phyloP scores from a whole-genome alignment of 768 basidiomycete species.

The Pleurotus tuber-regium region DNA sequence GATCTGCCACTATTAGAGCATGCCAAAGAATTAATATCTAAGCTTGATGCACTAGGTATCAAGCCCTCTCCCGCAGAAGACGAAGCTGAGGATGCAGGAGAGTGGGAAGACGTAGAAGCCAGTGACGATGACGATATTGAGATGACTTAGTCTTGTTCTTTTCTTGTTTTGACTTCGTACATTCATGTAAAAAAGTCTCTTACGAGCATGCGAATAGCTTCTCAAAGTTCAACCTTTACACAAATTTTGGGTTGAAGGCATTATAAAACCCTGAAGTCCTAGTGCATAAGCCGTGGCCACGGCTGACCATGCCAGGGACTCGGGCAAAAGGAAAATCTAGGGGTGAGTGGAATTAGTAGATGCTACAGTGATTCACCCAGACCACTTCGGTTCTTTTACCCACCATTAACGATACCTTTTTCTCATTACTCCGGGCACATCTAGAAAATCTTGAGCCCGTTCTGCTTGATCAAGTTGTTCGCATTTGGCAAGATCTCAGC shows the following conservation, averaged over 20 bases:
- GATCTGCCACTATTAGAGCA: constrained; percentile 79
- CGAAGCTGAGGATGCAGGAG: constrained; percentile 47
- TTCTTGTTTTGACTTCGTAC: constrained; percentile 3
- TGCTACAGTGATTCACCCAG: constrained; percentile 5
- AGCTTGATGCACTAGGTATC: constrained; percentile 67
- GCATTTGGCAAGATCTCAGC: constrained; percentile 8
- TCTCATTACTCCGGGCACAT: background rate
- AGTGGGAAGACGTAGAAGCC: constrained; percentile 61
- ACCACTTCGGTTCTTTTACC: background rate
- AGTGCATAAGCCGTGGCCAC: too few relatives aligned
- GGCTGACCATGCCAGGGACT: too few relatives aligned
- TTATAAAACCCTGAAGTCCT: background rate
- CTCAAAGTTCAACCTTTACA: background rate
- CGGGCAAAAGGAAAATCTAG: constrained; percentile 8
- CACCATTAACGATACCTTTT: constrained; percentile 1
- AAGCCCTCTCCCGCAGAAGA: constrained; percentile 58
- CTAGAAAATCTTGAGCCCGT: constrained; percentile 2
- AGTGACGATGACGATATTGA: constrained; percentile 50
- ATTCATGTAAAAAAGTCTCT: background rate
- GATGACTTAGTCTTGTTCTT: constrained; percentile 41
- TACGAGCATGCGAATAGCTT: constrained; percentile 5
- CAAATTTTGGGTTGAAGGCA: background rate
- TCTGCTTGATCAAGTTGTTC: constrained; percentile 2
- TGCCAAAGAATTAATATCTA: constrained; percentile 65
- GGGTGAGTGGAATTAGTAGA: constrained; percentile 3